phyloP scores from a whole-genome alignment of 2,329 filamentous ascomycete genomes.

The Xenosphaeropsis pyriputrescens region DNA sequence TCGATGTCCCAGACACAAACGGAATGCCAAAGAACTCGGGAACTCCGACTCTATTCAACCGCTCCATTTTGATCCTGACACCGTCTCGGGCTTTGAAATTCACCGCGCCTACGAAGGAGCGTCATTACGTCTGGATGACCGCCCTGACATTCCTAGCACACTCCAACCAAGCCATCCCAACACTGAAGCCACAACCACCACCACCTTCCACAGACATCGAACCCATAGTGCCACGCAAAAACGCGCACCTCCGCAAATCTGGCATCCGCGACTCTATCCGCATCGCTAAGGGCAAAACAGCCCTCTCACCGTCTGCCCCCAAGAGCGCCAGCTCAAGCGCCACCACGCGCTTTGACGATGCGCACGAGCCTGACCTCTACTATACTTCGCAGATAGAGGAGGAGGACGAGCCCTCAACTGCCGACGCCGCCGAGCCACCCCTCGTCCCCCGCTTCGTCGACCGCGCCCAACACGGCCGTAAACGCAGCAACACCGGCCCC shows the following conservation, averaged over 20 bases:
- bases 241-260: conserved; percentile 18
- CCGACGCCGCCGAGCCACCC: conserved; percentile 55
- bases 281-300: conserved; percentile 57
- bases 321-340: conserved; percentile 18
- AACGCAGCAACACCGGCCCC: conserved; percentile 79
- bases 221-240: conserved; percentile 10
- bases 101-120: conserved; percentile 67
- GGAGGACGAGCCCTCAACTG: conserved; percentile 3
- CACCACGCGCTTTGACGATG: background rate
- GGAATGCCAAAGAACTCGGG: conserved; percentile 57
- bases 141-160: conserved; percentile 90
- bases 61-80: conserved; percentile 89
- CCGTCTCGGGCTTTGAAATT: conserved; percentile 92
- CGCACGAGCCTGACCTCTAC: conserved; percentile 11
- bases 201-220: conserved; percentile 35
- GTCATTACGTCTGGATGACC: conserved; percentile 91
- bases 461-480: conserved; percentile 40
- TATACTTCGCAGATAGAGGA: conserved; percentile 4
- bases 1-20: conserved; percentile 94
- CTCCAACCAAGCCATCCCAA: conserved; percentile 67
- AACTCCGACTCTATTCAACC: conserved; percentile 54
- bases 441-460: conserved; percentile 56
- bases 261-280: conserved; percentile 80
- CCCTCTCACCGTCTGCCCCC: conserved; percentile 20
- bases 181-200: conserved; percentile 44